A percentile compares a stretch with the other conserved stretches of the same genome.
phyloP scores from a whole-genome alignment of 768 basidiomycete genomes.

The Mycena chlorophos region DNA sequence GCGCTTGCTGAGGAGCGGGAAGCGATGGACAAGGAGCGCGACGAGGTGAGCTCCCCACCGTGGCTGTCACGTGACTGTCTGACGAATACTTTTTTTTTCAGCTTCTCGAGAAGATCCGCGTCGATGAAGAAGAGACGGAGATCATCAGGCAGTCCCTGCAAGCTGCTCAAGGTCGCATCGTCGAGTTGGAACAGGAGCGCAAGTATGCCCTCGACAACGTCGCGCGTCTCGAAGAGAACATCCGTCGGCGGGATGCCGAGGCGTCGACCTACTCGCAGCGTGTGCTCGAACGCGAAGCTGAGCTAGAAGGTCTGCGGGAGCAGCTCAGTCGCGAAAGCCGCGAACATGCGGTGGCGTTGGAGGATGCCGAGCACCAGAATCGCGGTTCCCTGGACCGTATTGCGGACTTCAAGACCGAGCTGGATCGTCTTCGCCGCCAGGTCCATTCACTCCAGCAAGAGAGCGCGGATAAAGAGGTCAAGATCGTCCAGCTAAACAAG shows the following conservation, averaged over 20 bases:
- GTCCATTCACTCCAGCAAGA: constrained; percentile 74
- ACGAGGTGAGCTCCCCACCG: no score
- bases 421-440: constrained; percentile 59
- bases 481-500: constrained; percentile 70
- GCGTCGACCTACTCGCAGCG: constrained; percentile 48
- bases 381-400: constrained; percentile 51
- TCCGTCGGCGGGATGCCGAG: constrained; percentile 59
- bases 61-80: constrained; percentile 20
- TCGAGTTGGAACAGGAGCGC: constrained; percentile 54
- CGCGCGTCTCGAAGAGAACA: constrained; percentile 55
- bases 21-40: constrained; percentile 54
- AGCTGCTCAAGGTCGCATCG: constrained; percentile 54
- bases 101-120: constrained; percentile 56
- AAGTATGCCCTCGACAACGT: constrained; percentile 55
- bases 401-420: constrained; percentile 52
- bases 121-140: constrained; percentile 53
- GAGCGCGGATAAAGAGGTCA: constrained; percentile 83
- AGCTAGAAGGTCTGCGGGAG: constrained; percentile 54
- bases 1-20: constrained; percentile 54
- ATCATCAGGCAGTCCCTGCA: constrained; percentile 48
- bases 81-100: constrained; percentile 25
- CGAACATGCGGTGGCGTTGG: constrained; percentile 49
- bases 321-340: constrained; percentile 55
- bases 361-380: constrained; percentile 55
- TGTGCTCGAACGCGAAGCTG: constrained; percentile 49